Conservation (phyloP, 2,329 filamentous ascomycete genomes). For the Trichophaea hybrida region DNA sequence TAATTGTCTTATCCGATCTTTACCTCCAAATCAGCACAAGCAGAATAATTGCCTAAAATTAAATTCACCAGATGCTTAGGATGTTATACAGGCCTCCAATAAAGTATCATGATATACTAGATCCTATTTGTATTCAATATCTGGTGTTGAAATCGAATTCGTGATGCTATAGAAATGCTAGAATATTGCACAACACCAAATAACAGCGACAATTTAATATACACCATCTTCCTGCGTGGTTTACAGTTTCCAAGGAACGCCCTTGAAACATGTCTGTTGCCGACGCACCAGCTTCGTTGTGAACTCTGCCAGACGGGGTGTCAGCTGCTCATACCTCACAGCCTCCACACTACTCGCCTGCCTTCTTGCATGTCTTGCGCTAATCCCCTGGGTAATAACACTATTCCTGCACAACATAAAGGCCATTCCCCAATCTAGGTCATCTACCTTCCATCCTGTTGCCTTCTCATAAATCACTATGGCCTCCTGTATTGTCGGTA, state of each 20-base stretch:
- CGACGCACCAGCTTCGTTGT: neutral
- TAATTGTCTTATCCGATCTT: too few species aligned
- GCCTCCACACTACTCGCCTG: conserved; percentile 85
- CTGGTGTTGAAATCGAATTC: too few species aligned
- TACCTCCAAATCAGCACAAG: too few species aligned
- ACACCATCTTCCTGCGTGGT: neutral
- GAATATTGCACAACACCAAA: too few species aligned
- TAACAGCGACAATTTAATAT: too few species aligned
- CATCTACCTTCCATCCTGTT: conserved; percentile 52
- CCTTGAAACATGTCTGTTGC: neutral
- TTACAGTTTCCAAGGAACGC: neutral
- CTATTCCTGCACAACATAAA: conserved; percentile 47
- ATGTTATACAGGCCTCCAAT: too few species aligned
- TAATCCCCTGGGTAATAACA: conserved; percentile 71
- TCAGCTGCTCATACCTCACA: conserved; percentile 52
- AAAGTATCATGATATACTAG: too few species aligned
- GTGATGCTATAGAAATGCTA: too few species aligned
- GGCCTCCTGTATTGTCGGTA: conserved; percentile 46
- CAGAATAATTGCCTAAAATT: too few species aligned
- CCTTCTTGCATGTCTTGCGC: conserved; percentile 65
- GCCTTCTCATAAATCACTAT: conserved; percentile 52
- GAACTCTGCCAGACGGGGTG: conserved; percentile 43
- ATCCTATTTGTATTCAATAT: too few species aligned
- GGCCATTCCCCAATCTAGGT: conserved; percentile 49
- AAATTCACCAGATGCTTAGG: too few species aligned